phyloP scores from a whole-genome alignment of 495 filamentous ascomycete species.

The Neurospora pannonica region DNA sequence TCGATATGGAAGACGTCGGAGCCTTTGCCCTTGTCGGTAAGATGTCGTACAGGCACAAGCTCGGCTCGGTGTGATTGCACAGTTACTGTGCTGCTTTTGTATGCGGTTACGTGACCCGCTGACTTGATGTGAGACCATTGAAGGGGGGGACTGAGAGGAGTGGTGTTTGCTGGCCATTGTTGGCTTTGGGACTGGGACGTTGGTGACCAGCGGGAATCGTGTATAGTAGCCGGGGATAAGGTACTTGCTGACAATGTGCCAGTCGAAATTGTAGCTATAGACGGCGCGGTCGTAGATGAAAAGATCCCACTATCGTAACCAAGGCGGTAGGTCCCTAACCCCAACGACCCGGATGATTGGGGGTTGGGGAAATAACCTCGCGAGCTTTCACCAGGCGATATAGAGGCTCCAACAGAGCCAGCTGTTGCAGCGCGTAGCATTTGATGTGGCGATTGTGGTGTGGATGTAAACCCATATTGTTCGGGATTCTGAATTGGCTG shows the following conservation, averaged over 20 bases:
- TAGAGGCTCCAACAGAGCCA: neutral
- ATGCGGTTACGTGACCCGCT: neutral
- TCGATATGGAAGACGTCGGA: constrained; percentile 19
- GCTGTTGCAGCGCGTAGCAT: neutral
- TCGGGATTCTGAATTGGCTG: neutral
- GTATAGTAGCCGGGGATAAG: neutral
- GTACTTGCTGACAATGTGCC: neutral
- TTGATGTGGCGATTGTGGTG: neutral
- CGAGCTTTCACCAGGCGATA: neutral
- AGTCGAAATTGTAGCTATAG: neutral
- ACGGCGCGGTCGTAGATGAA: neutral
- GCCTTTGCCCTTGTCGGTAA: constrained; percentile 14
- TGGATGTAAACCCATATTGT: neutral
- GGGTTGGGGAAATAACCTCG: neutral
- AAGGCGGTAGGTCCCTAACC: neutral
- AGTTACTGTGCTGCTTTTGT: neutral
- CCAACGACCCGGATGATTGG: neutral
- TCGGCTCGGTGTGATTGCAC: constrained; percentile 3
- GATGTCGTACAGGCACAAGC: constrained; percentile 4
- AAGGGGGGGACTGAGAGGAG: neutral
- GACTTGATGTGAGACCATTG: neutral
- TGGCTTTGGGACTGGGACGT: neutral
- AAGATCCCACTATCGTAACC: neutral
- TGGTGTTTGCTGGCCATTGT: neutral
- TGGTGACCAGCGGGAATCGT: neutral